Base-by-base conservation (phyloP, 2,329 filamentous ascomycete species). In the Aspergillus udagawae region DNA sequence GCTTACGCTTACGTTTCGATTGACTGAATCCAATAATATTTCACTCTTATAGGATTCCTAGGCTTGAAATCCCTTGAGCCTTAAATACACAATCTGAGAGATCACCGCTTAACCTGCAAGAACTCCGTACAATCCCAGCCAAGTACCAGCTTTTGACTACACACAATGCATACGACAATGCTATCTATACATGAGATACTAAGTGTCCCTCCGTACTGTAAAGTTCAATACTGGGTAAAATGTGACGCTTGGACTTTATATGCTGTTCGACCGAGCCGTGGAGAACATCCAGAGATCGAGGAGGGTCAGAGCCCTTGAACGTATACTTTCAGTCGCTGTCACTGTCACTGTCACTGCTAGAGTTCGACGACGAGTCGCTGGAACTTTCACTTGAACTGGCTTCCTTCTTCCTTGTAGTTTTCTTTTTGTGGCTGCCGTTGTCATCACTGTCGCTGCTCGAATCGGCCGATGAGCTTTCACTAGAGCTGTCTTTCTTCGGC, bases 291-390 rank as follows among this genome's bases (percentile, higher is more conserved):
- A 47, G 4, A 25, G 7, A 23, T 27, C 14, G 21, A 47, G 10
- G 41, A 23, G n/a, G 21, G 10, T 45, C 28, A 29, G 14, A 44
- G 10, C 45, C 38, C 41, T 41, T 35, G 12, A 42, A 48, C 20
- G n/a, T 45, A 10, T 45, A 45, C 52, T 58, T 54, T 58, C 52
- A 21, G 23, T 62, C 58, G 49, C 63, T 67, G 45, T 63, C 60
- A 28, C 63, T 61, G 38, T 52, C 52, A 32, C 48, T 54, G 38
- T 52, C 52, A 32, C 48, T 54, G 51, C 59, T 62, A 23, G 38
- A 51, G 44, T 14, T 23, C 41, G 25, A 32, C 23, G 57, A 60
- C 17, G 58, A 58, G 25, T 52, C 57, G 35, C 29, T 51, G 5
- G 53, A 53, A 54, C 58, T 63, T 48, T 59, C 63, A 38, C 60